Percentiles rank a stretch among this genome's conserved stretches.
Evolutionary conservation across 208 protist genomes (phyloP).

Genomic region (Strigomonas galati): DNA sequence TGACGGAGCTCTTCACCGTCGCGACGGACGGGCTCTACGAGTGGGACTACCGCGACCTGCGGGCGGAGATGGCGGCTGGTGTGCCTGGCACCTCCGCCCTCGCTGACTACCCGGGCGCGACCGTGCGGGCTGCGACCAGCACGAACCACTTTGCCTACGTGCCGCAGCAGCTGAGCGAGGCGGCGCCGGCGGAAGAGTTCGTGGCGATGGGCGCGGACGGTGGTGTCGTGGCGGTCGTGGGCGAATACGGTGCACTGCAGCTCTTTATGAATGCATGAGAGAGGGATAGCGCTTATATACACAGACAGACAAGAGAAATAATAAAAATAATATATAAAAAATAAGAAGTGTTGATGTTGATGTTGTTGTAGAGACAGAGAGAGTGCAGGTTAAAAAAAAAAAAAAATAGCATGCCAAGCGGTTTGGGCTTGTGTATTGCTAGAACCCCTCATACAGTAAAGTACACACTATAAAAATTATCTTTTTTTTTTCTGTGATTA

Average conservation of each 20-base stretch:
- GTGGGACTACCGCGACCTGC: neutral
- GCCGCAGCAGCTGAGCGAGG: no score
- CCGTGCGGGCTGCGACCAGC: neutral
- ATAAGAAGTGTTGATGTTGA: neutral
- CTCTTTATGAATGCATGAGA: no score
- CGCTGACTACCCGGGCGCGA: neutral
- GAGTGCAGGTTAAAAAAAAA: no score
- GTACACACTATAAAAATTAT: no score
- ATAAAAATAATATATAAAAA: slow-evolving; percentile 1
- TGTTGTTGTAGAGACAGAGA: no score
- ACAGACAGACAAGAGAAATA: neutral
- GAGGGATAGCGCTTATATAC: neutral
- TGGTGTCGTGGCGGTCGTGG: no score
- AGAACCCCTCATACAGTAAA: no score
- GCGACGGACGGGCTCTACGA: neutral
- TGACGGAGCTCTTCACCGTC: neutral
- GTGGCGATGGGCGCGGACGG: no score
- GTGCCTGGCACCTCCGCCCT: neutral
- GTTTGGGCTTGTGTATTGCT: no score
- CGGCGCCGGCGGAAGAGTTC: neutral
- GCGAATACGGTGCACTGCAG: no score
- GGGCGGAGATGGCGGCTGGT: neutral
- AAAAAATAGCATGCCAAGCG: no score
- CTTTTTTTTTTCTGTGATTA: no score
- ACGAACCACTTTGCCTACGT: neutral